Base-by-base conservation (phyloP, 306 rosid species). In the Casuarina cunninghamiana region DNA sequence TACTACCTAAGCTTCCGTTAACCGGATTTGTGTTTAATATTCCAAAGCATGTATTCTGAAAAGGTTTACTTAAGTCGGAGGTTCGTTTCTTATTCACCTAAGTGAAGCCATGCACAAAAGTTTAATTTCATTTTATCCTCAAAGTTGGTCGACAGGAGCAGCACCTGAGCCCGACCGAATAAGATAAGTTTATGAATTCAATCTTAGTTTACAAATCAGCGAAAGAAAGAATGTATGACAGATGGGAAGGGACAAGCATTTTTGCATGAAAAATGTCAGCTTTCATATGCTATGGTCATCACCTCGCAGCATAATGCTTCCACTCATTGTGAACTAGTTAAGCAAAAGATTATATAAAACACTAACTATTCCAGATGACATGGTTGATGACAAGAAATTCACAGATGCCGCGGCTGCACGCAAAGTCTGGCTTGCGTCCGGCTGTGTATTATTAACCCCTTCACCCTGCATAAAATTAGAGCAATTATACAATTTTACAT, bases 391-490 rank as follows among this genome's bases (percentile, higher is more conserved):
- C 60, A n/a, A 32, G 76, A 61, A 78, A 80, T 50, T 70, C 62
- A 26, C 32, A 43, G 71, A 81, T 63, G 46, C 16, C 38, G 55
- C 57, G 49, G 57, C 13, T 13, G 51, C 76, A 50, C 66, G 67
- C 70, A 43, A 41, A 13, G 10, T 35, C 1, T 42, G 37, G 69
- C 78, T 77, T 45, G 44, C 42, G 78, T 48, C 78, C 60, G 53
- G 50, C 51, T 55, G 79, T 71, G 9, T 74, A 67, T 50, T 2
- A 55, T n/a, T 60, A 17, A 70, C 70, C 74, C 54, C 61, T 58
- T 81, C 78, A 15, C 53, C 75, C 77, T 79, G 68, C 79, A 69
- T 35, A 74, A 17, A 71, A 79, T 26, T 67, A 12, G 37, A 73
- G 67, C 32, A 55, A 70, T 41, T 50, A 39, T 60, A 10, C 46